Percentiles rank a stretch among this genome's conserved stretches.
Evolutionary conservation across 768 basidiomycete genomes (phyloP).

Genomic region (Suillus hirtellus): DNA sequence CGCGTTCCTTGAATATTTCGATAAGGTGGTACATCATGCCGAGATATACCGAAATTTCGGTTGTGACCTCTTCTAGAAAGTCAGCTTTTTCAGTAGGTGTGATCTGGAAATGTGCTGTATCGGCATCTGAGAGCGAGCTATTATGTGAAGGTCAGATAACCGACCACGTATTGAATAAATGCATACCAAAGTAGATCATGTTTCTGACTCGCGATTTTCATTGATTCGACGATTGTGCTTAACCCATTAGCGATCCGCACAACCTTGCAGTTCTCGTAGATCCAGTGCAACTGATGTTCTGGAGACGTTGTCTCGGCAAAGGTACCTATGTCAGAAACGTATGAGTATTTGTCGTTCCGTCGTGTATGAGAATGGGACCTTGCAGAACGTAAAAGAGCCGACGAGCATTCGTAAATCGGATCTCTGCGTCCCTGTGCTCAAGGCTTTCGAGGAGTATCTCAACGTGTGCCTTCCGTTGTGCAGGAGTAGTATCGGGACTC

Average conservation of each 20-base stretch:
- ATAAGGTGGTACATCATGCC: slow-evolving; percentile 95
- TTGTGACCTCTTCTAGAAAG: slow-evolving; percentile 85
- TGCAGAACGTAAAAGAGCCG: slow-evolving; percentile 89
- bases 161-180: not conserved
- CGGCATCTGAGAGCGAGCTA: slow-evolving; percentile 76
- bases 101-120: slow-evolving; percentile 71
- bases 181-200: slow-evolving; percentile 80
- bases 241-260: slow-evolving; percentile 85
- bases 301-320: slow-evolving; percentile 90
- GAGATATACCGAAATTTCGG: slow-evolving; percentile 90
- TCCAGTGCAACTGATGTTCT: slow-evolving; percentile 94
- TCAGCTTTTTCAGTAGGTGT: slow-evolving; percentile 71
- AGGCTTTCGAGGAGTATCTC: slow-evolving; percentile 83
- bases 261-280: slow-evolving; percentile 90
- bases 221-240: slow-evolving; percentile 77
- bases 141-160: slow-evolving; percentile 14
- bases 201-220: slow-evolving; percentile 87
- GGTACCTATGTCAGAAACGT: slow-evolving; percentile 53
- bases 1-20: slow-evolving; percentile 90
- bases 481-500: slow-evolving; percentile 48
- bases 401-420: slow-evolving; percentile 84
- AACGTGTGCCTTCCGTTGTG: slow-evolving; percentile 70
- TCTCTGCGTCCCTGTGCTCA: slow-evolving; percentile 82
- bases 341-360: slow-evolving; percentile 14
- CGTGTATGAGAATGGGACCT: slow-evolving; percentile 48